phyloP scores from a whole-genome alignment of 345 rosid species.

The Abelmoschus esculentus region DNA sequence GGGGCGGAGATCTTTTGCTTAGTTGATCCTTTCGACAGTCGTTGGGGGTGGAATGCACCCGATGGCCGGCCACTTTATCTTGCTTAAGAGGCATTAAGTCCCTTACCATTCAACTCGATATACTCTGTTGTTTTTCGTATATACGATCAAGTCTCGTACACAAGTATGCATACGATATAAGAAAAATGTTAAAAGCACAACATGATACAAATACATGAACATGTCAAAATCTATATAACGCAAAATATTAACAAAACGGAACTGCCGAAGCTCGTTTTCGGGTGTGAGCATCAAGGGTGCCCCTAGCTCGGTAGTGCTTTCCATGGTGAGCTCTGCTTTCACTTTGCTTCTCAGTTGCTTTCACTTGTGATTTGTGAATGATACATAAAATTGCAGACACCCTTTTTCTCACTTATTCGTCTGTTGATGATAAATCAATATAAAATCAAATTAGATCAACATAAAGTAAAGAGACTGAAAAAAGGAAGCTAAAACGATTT shows the following conservation, averaged over 20 bases:
- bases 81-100: no score
- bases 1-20: no score
- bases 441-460: not conserved
- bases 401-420: slow-evolving; percentile 13
- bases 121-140: no score
- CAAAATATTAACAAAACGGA: not conserved
- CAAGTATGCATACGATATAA: not conserved
- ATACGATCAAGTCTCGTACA: not conserved
- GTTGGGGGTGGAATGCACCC: no score
- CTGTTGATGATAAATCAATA: slow-evolving; percentile 3
- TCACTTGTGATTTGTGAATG: not conserved
- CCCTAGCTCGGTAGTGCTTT: not conserved
- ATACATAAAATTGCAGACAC: not conserved
- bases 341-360: not conserved
- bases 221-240: not conserved
- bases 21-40: no score
- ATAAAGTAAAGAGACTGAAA: not conserved
- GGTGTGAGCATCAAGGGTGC: no score
- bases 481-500: not conserved
- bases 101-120: no score
- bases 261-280: not conserved
- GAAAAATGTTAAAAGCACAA: not conserved
- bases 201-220: not conserved
- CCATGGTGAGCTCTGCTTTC: not conserved
- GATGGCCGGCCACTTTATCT: no score